Evolutionary conservation across 139 green algal genomes (phyloP), one percentile per base, ranked within the genome.

Genomic region (Chlorella sp.): DNA sequence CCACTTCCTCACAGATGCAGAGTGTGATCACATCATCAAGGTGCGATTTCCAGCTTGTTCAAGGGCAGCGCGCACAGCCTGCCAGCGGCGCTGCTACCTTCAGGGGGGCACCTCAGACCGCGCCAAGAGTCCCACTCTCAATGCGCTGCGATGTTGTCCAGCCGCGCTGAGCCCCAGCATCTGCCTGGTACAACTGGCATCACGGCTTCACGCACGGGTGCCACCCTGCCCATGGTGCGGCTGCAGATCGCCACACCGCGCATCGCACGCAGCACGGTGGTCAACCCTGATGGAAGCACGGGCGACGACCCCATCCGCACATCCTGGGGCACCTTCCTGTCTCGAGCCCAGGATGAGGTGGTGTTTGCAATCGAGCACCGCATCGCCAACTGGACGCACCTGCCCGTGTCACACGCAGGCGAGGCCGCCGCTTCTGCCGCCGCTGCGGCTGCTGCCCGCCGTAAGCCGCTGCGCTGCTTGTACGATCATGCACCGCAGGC

Each of bases 381-480:
- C 17, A 90, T 96, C 32, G 88, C 90, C 7, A 85, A 93, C 76
- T 96, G 93, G 93, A 94, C 90, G 32, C 92, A 93, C 62, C 44
- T 96, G 36, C 93, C 93, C 1, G 86, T 91, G 60, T 39, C 17
- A 36, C 25, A 82, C 21, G 76, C 74, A 32, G 74, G 74, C 71
- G 34, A 0, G 32, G 16, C 20, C 18, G 36, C 51, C 30, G 34
- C 34, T 75, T 32, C 4, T 38, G 34, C 16, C 12, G 34, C 4
- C 18, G 20, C 28, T 38, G 16, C 6, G 2, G 69, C 12, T 15
- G 13, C 32, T 32, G 68, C n/a, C 30, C 55, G 68, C 9, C 11
- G 44, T 55, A 11, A 55, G 11, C 7, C n/a, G n/a, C n/a, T n/a
- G n/a, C n/a, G n/a, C n/a, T n/a, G n/a, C n/a, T n/a, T 55, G 44